Base-by-base conservation (phyloP, 1,139 yeast genomes). In the Taphrina flavorubra region DNA sequence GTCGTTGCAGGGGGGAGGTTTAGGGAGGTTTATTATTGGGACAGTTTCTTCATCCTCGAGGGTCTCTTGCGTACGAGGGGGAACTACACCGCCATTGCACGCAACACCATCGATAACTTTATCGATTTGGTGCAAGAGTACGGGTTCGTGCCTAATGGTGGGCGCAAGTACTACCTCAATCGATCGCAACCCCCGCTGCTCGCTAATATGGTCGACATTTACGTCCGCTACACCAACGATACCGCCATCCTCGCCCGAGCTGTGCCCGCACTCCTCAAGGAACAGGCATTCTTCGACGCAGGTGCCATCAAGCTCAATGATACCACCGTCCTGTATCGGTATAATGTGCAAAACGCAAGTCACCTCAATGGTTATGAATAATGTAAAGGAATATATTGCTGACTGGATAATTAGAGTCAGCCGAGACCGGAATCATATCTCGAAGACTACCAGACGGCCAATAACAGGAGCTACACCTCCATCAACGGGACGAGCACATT, bases 81-180 rank as follows among this genome's bases (percentile, higher is more conserved):
- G 13, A 51, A 42, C 20, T 62, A 55, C 20, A 53, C 36, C 34
- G 40, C 53, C 8, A 47, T 61, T n/a, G 69, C 69, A 6, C 11
- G 25, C 20, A 55, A 67, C 47, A 61, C 51, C 40, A 55, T 67
- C 37, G 51, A 51, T 14, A 67, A 67, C 44, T 62, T 67, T 25
- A 42, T 63, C 34, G 66, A 61, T 42, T 37, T 55, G 10, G 34
- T 67, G 6, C 63, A 46, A 8, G 44, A 55, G 18, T 67, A 44
- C 34, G 69, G 69, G 44, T 67, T 67, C 18, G 63, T 67, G 39
- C 69, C 69, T 5, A 67, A 67, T 40, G 69, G 69, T n/a, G 69
- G 56, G 13, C 56, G 69, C 8, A 58, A 42, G 18, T 67, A 67
- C 51, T 67, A 67, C 37, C 63, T 62, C 61, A 67, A 67, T 36